Base-by-base conservation (phyloP, 495 filamentous ascomycete species). In the Penicillium daleae region DNA sequence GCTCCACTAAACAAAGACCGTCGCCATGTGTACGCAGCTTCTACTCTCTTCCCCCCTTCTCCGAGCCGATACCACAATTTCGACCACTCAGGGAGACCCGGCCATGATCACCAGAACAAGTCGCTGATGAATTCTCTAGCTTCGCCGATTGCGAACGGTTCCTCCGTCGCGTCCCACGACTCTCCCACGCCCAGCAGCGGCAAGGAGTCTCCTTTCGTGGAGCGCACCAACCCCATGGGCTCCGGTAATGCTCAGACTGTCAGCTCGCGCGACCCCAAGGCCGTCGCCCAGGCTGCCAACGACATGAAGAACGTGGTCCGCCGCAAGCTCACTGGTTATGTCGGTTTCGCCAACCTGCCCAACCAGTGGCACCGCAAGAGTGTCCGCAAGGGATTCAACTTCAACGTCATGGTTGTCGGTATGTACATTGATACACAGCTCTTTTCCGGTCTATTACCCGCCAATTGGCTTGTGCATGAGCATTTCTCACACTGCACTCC, bases 291-390 rank as follows among this genome's bases (percentile, higher is more conserved):
- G 74, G 87, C 89, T 71, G 86, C 89, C 65, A 89, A 83, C 65
- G 93, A 97, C 76, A 92, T 90, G 87, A 90, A 91, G 81, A 98
- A 99, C 78, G 96, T 99, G 74, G 95, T 99, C 61, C 91, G 96
- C 76, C 86, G 96, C 79, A 99, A 99, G 86, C 80, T 99, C 71
- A 98, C 95, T 49, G 95, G 95, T 62, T 99, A 97, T 72, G 95
- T 99, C 70, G 95, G 95, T 59, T 99, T 99, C 76, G 95, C 95
- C 75, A 99, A 99, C 75, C 82, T 99, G 78, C 95, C 95, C 48
- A 99, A 99, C 80, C 95, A 99, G 80, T 99, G 96, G 96, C 95
- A 99, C 84, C 93, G 95, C 78, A 99, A 99, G 89, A 97, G 93
- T 86, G 96, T 99, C 70, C 90, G 95, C 73, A 99, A 99, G 79